A percentile compares a stretch with the other conserved stretches of the same genome.
Evolutionary conservation across 78 protist species (phyloP).

Genomic region (Protostelium mycophagum): DNA sequence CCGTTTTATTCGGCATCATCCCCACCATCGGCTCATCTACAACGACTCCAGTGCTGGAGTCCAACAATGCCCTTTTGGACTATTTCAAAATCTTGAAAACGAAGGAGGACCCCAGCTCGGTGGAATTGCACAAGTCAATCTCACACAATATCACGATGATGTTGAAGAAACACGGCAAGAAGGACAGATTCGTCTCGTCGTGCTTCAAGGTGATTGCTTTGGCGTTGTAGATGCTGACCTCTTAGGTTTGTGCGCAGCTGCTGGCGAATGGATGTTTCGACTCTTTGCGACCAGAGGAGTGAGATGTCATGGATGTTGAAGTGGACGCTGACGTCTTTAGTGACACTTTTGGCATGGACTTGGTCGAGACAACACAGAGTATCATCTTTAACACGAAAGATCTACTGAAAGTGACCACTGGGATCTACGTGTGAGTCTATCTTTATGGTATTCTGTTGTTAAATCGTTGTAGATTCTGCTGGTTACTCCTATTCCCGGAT

Average conservation of each 20-base stretch:
- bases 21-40: background rate
- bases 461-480: background rate
- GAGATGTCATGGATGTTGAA: background rate
- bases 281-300: background rate
- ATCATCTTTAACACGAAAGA: background rate
- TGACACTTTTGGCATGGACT: background rate
- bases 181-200: background rate
- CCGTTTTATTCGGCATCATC: background rate
- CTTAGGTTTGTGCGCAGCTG: background rate
- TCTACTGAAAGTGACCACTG: background rate
- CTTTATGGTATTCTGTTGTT: background rate
- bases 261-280: background rate
- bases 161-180: background rate
- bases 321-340: background rate
- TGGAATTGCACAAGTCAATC: background rate
- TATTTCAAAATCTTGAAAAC: background rate
- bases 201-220: constrained; percentile 1
- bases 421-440: background rate
- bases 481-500: background rate
- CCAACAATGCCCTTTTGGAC: background rate
- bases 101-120: background rate
- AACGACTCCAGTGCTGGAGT: background rate
- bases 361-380: background rate
- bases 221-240: no score
- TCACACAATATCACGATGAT: background rate